These are phyloP conservation scores for Mycena sp. DNA, from an alignment of 1,284 basidiomycete genomes.

Conservation along the genomic window DNA sequence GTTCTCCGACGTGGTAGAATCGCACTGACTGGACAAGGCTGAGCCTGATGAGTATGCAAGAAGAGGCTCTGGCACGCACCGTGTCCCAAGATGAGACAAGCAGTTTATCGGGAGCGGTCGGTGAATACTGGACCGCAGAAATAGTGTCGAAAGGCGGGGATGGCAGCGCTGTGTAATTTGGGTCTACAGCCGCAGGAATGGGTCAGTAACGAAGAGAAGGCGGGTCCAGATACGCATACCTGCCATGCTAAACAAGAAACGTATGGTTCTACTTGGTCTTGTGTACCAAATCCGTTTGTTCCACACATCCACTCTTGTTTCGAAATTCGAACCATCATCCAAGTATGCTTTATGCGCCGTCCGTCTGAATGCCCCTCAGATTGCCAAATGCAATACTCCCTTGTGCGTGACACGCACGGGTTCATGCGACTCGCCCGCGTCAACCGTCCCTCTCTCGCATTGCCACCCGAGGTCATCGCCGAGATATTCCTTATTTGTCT, in stretches of 20 bases:
- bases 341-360: too few species aligned
- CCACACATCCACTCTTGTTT: too few species aligned
- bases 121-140: slow-evolving; percentile 84
- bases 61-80: slow-evolving; percentile 55
- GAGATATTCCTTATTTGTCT: too few species aligned
- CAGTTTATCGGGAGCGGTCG: slow-evolving; percentile 77
- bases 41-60: neutral
- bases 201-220: neutral
- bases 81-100: slow-evolving; percentile 91
- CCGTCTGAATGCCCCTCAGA: too few species aligned
- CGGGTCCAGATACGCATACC: slow-evolving; percentile 9
- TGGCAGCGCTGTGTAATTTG: slow-evolving; percentile 47
- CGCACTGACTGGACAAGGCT: slow-evolving; percentile 66
- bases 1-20: slow-evolving; percentile 69
- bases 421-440: too few species aligned
- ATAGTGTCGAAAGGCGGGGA: slow-evolving; percentile 88
- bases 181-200: neutral
- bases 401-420: too few species aligned
- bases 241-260: too few species aligned
- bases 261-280: too few species aligned
- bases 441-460: too few species aligned
- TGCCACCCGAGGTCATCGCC: neutral
- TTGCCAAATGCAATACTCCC: too few species aligned
- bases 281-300: too few species aligned
- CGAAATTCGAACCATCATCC: too few species aligned